Conservation (phyloP, 805 yeast species). For the Saccharomyces kudriavzevii region DNA sequence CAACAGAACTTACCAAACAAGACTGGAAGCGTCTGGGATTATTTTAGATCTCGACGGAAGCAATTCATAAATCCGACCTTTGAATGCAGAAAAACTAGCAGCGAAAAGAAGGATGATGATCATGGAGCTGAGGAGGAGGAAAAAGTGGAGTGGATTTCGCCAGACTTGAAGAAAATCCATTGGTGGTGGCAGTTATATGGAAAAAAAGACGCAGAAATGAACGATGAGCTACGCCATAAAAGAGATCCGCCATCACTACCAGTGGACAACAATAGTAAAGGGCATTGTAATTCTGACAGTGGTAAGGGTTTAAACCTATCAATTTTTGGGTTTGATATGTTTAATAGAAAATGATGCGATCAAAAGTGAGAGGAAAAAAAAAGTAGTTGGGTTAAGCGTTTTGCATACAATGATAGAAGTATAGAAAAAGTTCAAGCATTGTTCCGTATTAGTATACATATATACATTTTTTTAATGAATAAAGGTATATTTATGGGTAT, state of each 20-base stretch:
- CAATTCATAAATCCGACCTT: constrained; percentile 60
- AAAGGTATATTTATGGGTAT: not conserved
- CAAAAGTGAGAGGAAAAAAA: constrained; percentile 1
- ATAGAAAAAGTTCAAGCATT: constrained; percentile 6
- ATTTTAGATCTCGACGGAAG: constrained; percentile 63
- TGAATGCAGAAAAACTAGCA: not conserved
- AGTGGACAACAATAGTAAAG: constrained; percentile 1
- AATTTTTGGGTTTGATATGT: constrained; percentile 20
- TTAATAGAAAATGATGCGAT: constrained; percentile 2
- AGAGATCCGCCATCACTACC: not conserved
- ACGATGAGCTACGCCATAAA: constrained; percentile 15
- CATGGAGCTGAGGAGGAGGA: constrained; percentile 22
- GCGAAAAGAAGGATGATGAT: constrained; percentile 20
- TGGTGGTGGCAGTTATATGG: constrained; percentile 93
- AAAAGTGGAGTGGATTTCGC: constrained; percentile 40
- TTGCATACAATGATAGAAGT: constrained; percentile 11
- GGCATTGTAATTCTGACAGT: constrained; percentile 1
- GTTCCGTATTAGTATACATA: not conserved
- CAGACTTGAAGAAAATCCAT: constrained; percentile 39
- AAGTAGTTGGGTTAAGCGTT: not conserved
- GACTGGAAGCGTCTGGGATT: constrained; percentile 88
- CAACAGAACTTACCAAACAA: constrained; percentile 35
- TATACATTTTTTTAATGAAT: not conserved
- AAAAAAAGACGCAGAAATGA: constrained; percentile 60
- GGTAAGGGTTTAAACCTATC: constrained; percentile 12